Percentiles rank a stretch among this genome's conserved stretches.
These are phyloP conservation scores for Penicillium rolfsii DNA, from an alignment of 2,329 filamentous ascomycete species.

Conservation along the genomic window DNA sequence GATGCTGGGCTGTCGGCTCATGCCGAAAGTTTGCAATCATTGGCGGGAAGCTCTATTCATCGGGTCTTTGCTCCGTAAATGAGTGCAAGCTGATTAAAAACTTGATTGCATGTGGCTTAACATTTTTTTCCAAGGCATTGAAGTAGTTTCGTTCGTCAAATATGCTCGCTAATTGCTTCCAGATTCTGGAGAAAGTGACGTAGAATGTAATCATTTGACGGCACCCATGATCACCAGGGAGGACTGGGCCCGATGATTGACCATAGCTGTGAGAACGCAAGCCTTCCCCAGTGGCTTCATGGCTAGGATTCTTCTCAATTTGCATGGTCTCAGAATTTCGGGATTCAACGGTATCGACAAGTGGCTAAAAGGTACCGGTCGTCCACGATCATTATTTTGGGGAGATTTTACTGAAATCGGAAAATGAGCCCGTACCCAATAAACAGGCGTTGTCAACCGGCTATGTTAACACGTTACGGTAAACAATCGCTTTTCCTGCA, in stretches of 20 bases:
- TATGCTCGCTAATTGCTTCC: slow-evolving; percentile 51
- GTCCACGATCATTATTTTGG: slow-evolving; percentile 42
- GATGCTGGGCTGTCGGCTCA: slow-evolving; percentile 58
- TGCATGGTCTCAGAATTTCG: slow-evolving; percentile 47
- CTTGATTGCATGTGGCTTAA: neutral
- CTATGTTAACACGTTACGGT: slow-evolving; percentile 37
- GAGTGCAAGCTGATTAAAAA: slow-evolving; percentile 3
- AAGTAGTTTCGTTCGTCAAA: slow-evolving; percentile 53
- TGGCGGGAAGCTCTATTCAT: slow-evolving; percentile 65
- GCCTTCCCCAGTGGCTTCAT: slow-evolving; percentile 49
- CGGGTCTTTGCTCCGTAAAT: slow-evolving; percentile 58
- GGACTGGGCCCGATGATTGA: neutral
- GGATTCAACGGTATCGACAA: slow-evolving; percentile 39
- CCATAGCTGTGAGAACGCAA: neutral
- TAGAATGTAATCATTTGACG: slow-evolving; percentile 47
- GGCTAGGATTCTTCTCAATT: slow-evolving; percentile 49
- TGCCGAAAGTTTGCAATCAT: slow-evolving; percentile 56
- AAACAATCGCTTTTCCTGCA: slow-evolving; percentile 41
- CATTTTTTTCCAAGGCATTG: slow-evolving; percentile 40
- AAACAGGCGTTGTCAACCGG: slow-evolving; percentile 39
- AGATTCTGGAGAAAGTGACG: slow-evolving; percentile 43
- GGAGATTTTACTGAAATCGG: slow-evolving; percentile 38
- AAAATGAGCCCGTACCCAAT: slow-evolving; percentile 41
- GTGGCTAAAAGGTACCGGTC: slow-evolving; percentile 32
- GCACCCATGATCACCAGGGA: slow-evolving; percentile 46